Evolutionary conservation across 208 protist genomes (phyloP).

Genomic region (Wallacemonas rigidus): DNA sequence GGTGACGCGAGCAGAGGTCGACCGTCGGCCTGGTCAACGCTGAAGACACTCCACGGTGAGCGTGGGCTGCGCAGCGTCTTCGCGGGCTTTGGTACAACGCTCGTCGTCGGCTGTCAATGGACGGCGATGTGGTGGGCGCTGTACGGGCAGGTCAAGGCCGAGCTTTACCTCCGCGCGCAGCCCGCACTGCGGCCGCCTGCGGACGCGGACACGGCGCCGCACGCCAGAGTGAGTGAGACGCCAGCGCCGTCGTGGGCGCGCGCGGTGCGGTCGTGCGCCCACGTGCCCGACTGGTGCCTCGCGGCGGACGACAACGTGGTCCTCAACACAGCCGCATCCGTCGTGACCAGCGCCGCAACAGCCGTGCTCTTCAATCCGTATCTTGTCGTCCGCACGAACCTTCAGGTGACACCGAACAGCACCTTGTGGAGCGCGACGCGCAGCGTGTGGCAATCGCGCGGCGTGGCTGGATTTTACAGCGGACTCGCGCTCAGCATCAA

Average conservation of each 20-base stretch:
- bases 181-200: conserved; percentile 28
- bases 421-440: conserved; percentile 51
- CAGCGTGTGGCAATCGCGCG: conserved; percentile 55
- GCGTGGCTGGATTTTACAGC: conserved; percentile 67
- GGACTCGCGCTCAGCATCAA: conserved; percentile 67
- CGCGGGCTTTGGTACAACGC: conserved; percentile 75
- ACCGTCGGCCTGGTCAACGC: conserved; percentile 24
- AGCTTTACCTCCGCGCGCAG: conserved; percentile 39
- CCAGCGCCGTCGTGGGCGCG: not conserved
- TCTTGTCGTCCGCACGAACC: conserved; percentile 77
- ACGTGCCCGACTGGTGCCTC: conserved; percentile 42
- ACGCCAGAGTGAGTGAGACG: not conserved
- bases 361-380: conserved; percentile 86
- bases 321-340: conserved; percentile 64
- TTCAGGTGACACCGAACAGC: conserved; percentile 74
- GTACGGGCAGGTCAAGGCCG: conserved; percentile 61
- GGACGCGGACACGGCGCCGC: not conserved
- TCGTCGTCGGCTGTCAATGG: conserved; percentile 83
- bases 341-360: conserved; percentile 65
- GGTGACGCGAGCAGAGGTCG: not conserved
- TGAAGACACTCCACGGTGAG: conserved; percentile 65
- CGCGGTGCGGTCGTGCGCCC: not conserved
- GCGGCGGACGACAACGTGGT: conserved; percentile 70
- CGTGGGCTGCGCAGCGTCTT: conserved; percentile 69
- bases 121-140: conserved; percentile 81